Base-by-base conservation (phyloP, 345 rosid genomes). In the Noccaea caerulescens region DNA sequence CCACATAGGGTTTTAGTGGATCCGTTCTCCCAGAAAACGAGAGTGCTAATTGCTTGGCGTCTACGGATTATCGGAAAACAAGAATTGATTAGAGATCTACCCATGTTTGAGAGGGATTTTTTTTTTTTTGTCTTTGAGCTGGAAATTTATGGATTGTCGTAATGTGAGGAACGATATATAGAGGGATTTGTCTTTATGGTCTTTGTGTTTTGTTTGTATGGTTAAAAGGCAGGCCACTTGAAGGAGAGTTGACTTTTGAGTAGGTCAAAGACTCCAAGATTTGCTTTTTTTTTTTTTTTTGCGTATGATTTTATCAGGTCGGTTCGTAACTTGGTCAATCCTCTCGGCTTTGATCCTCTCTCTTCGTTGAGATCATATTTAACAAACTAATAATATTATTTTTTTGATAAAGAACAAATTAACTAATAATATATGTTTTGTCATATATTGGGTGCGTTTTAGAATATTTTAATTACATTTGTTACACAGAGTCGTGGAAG, bases 11-110 rank as follows among this genome's bases (percentile, higher is more conserved):
- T 67, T 68, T 74, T 83, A 4, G 87, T 87, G 1, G 80, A 59
- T 72, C 96, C 96, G 14, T 80, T 82, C 2, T 76, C 71, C 60
- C 77, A 90, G 67, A 87, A 90, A 67, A 87, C 75, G 1, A 93
- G 84, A 65, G 80, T 87, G 57, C 83, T 71, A 1, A n/a, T 52
- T 45, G 53, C 72, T 54, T 53, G 69, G 33, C 59, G 72, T 66
- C 9, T 59, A 61, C 72, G 73, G 41, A 37, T 43, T 3, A 61
- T 42, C 1, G 63, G 63, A 10, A 72, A 53, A 66, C 80, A 77
- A 36, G 73, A 67, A 53, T 0, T 37, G 50, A 66, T 32, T 27
- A 76, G 62, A 57, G 58, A 66, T 75, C 80, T 87, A 6, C 76
- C 84, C 96, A 89, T 88, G 27, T 37, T 45, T 14, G n/a, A 34